Conservation (phyloP, 306 rosid species). For the Cicer yamashitae region DNA sequence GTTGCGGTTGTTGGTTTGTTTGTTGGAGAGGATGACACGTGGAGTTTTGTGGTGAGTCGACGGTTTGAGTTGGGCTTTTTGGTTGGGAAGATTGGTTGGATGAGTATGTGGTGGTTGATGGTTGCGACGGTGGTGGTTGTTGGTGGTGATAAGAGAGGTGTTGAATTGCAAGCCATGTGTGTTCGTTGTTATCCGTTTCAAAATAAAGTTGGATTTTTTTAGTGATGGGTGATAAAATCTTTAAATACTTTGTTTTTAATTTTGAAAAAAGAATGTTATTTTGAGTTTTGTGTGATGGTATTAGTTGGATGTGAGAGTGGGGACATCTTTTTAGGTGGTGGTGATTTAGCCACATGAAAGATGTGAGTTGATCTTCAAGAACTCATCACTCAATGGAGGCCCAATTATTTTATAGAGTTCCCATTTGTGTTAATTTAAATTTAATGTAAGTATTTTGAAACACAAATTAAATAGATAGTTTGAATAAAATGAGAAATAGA, state of each 20-base stretch:
- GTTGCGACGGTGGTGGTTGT: slow-evolving; percentile 48
- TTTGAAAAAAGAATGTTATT: no score
- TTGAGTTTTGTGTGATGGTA: no score
- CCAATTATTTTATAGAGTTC: not conserved
- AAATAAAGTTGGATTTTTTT: not conserved
- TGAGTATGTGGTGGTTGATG: slow-evolving; percentile 37
- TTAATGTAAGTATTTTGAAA: no score
- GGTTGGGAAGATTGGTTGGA: slow-evolving; percentile 30
- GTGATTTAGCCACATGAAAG: not conserved
- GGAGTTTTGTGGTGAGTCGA: slow-evolving; percentile 57
- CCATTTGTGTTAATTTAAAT: no score
- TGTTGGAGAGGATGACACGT: slow-evolving; percentile 82
- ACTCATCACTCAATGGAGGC: not conserved
- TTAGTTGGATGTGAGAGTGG: not conserved
- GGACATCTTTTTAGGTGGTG: slow-evolving; percentile 4
- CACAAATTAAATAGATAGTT: no score
- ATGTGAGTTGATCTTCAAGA: not conserved
- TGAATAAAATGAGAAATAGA: no score
- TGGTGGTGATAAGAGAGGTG: slow-evolving; percentile 60
- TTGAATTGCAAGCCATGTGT: slow-evolving; percentile 61
- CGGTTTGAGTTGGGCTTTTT: slow-evolving; percentile 10
- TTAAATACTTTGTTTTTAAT: not conserved
- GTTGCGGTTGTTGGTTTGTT: slow-evolving; percentile 54
- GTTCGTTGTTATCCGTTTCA: slow-evolving; percentile 47
- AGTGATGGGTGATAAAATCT: slow-evolving; percentile 38